Evolutionary conservation across 768 basidiomycete genomes (phyloP), one percentile per base, ranked within the genome.

Genomic region (Lyophyllum semitale): DNA sequence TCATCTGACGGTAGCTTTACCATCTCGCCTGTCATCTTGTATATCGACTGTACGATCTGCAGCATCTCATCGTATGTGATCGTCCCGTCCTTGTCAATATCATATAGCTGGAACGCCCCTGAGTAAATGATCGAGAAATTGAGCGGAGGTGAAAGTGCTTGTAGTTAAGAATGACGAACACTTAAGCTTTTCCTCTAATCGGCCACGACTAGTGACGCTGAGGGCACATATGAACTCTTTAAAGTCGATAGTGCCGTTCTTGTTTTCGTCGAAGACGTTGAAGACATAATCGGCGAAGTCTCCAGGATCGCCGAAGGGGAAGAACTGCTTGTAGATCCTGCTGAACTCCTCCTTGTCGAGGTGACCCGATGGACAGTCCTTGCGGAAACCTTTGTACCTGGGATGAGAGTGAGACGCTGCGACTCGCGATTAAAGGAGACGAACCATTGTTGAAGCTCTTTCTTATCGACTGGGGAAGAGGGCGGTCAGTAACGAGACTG

Each of bases 11-110:
- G 95, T 20, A 98, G 84, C 70, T 95, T 95, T 60, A 98, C 96
- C 95, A 98, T 98, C 72, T 95, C 88, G 18, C 97, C 97, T 4
- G 97, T 98, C 97, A 99, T 98, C 84, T 96, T 98, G 82, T 98
- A 99, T 76, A 99, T 99, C 42, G 93, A 89, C 65, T 89, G 85
- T 8, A 99, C 97, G 69, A 99, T 99, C 77, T 93, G 88, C 29
- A 98, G 86, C 97, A 99, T 99, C 77, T 99, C 97, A 67, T 95
- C 88, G 73, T 98, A 98, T 37, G 97, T 97, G 76, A 99, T 98
- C 63, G 84, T 89, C 8, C 97, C 97, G 68, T 99, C 97, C 63
- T 93, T 93, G 76, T 99, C 93, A 65, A 99, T 98, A 68, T 99
- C 97, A 71, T 99, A 99, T 40, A 99, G 79, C 71, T 98, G 94